Conservation (phyloP, 148 eudicot genomes). For the Bassia scoparia region DNA sequence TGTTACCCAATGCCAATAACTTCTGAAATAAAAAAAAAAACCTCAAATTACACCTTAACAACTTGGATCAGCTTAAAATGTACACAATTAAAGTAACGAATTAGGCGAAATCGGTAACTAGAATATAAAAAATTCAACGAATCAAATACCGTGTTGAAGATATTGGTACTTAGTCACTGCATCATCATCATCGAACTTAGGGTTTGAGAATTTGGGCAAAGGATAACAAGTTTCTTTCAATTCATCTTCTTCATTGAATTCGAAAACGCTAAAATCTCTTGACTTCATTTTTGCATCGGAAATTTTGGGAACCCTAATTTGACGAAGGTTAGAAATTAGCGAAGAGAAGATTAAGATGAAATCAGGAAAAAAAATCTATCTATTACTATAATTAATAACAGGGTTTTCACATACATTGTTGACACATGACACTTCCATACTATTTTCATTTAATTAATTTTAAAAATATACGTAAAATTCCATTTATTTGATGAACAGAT, state of each 20-base stretch:
- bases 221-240: slow-evolving; percentile 16
- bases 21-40: too few species aligned
- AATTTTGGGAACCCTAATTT: slow-evolving; percentile 20
- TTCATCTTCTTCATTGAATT: slow-evolving; percentile 48
- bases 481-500: too few species aligned
- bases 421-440: too few species aligned
- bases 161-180: slow-evolving; percentile 31
- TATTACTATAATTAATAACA: too few species aligned
- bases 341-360: background rate
- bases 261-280: slow-evolving; percentile 38
- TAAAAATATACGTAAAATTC: too few species aligned
- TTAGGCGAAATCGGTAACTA: background rate
- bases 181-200: slow-evolving; percentile 26
- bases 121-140: background rate
- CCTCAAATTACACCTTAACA: background rate
- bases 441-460: too few species aligned
- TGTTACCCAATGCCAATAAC: too few species aligned
- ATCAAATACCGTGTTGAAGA: slow-evolving; percentile 29
- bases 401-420: too few species aligned
- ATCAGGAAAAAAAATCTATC: too few species aligned
- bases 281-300: slow-evolving; percentile 16
- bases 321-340: background rate
- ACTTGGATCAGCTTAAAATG: slow-evolving; percentile 1
- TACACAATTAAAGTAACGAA: background rate
- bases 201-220: slow-evolving; percentile 30